phyloP scores from a whole-genome alignment of 176 grass and related monocot species.

The Zizania latifolia region DNA sequence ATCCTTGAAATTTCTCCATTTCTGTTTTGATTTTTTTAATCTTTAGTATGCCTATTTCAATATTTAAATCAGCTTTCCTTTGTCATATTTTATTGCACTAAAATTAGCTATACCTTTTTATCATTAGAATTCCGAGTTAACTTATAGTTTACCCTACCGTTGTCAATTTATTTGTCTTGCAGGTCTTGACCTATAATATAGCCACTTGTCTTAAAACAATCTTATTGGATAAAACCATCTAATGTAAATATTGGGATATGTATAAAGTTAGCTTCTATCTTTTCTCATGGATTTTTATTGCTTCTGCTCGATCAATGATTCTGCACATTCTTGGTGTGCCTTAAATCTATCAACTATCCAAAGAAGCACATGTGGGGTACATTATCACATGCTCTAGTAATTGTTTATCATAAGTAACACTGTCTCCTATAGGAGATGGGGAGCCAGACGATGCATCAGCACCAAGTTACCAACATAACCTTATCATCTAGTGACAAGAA shows the following conservation, averaged over 20 bases:
- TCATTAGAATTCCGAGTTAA: background rate
- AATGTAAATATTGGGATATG: constrained; percentile 16
- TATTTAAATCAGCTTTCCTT: constrained; percentile 8
- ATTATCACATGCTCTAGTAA: constrained; percentile 9
- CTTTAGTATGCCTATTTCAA: background rate
- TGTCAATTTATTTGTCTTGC: constrained; percentile 53
- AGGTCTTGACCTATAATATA: constrained; percentile 41
- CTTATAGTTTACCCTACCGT: constrained; percentile 30
- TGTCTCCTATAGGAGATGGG: background rate
- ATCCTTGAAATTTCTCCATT: background rate
- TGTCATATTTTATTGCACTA: background rate
- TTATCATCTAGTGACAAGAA: constrained; percentile 18
- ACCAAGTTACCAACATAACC: background rate
- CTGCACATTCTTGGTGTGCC: constrained; percentile 8
- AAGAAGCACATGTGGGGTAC: background rate
- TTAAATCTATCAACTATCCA: constrained; percentile 19
- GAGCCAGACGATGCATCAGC: background rate
- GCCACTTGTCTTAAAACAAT: constrained; percentile 29
- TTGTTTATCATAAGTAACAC: background rate
- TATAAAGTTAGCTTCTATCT: constrained; percentile 27
- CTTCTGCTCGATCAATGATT: background rate
- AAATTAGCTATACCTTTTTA: background rate
- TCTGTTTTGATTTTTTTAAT: constrained; percentile 9
- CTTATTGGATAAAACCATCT: constrained; percentile 27
- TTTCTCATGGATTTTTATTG: constrained; percentile 15